A percentile compares a stretch with the other conserved stretches of the same genome.
Evolutionary conservation across 164 flowering plant genomes (phyloP).

Genomic region (Umbellularia californica): DNA sequence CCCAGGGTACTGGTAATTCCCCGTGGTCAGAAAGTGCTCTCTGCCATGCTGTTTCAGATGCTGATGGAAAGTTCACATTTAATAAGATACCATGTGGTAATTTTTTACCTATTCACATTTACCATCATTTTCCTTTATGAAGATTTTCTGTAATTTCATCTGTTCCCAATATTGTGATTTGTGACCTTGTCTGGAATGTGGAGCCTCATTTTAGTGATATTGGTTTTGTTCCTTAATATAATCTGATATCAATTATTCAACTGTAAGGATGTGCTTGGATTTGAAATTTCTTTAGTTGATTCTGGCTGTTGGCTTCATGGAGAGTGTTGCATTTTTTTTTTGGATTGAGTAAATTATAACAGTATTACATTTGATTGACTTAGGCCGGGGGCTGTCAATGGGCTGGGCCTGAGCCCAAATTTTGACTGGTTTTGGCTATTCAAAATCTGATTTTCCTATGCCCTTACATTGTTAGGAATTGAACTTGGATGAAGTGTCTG

Average conservation of each 20-base stretch:
- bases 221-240: background rate
- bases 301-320: background rate
- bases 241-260: no score
- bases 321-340: background rate
- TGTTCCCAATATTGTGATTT: background rate
- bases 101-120: slow-evolving; percentile 7
- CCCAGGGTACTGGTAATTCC: slow-evolving; percentile 66
- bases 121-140: background rate
- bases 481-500: no score
- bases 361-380: no score
- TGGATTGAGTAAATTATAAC: no score
- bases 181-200: background rate
- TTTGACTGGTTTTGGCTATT: no score
- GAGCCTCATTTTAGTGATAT: no score
- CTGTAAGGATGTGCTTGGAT: background rate
- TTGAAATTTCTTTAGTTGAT: background rate
- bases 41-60: slow-evolving; percentile 90
- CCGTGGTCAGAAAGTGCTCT: slow-evolving; percentile 65
- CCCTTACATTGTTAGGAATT: no score
- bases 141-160: background rate
- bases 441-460: no score
- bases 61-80: slow-evolving; percentile 77
- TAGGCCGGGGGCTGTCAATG: no score
- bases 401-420: no score
- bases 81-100: slow-evolving; percentile 89